Base-by-base conservation (phyloP, 495 filamentous ascomycete genomes). In the Penicillium pancosmium region DNA sequence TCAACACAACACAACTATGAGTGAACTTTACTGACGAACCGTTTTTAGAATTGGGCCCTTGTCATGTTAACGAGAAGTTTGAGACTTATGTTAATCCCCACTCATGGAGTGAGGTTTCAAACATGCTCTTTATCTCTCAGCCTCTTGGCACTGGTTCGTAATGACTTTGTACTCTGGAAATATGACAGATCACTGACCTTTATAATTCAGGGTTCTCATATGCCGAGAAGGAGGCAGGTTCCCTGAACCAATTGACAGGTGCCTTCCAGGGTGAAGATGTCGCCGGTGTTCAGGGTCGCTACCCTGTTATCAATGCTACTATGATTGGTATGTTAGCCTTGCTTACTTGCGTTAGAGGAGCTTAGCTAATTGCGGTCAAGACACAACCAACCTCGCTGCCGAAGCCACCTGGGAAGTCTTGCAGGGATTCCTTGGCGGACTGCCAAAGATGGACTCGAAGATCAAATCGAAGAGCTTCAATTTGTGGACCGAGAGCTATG, bases 121-220 rank as follows among this genome's bases (percentile, higher is more conserved):
- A 92, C 63, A 81, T 92, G 80, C 73, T 93, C 11, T 93, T 86
- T 63, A 78, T 93, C 43, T 88, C 88, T 31, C 86, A 91, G 69
- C 83, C 86, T 12, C 67, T 86, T 36, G 86, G 86, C 18, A 79
- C 82, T 4, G 83, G 73, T 73, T 66, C 58, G 3, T 23, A 50
- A 23, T 57, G 33, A 52, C 21, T 15, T 35, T 41, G 16, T 38
- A 0, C 4, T 27, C n/a, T 40, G 5, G 4, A 1, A 1, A 10
- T 33, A 5, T 25, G 4, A 1, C 0, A 9, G 4, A 48, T 23
- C 18, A 48, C 23, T 25, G 21, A 48, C 11, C 16, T 46, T 12
- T 0, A 7, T 15, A 19, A 52, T 4, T 50, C 34, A 76, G 73
- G 82, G 0, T 87, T 88, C 61, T 87, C 84, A 0, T 86, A 86